Conservation (phyloP, 192 early-diverging fungal genomes). For the Coemansia sp. region DNA sequence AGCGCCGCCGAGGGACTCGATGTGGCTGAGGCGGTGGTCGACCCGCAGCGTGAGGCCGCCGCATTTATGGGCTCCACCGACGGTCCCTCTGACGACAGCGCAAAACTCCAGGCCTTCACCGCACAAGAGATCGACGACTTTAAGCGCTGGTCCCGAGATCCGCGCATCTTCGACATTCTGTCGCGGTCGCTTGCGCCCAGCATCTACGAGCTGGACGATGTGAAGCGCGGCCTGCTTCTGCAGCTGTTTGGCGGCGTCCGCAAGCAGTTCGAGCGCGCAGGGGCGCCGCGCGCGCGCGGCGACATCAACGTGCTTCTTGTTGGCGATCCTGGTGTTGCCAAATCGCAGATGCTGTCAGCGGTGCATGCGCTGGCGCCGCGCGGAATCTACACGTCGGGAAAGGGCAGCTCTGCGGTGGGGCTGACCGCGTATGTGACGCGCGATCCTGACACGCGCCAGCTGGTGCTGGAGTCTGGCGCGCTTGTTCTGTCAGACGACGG, state of each 20-base stretch:
- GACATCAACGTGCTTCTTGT: constrained; percentile 95
- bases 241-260: constrained; percentile 96
- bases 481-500: constrained; percentile 95
- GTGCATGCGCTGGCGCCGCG: constrained; percentile 93
- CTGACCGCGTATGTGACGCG: constrained; percentile 94
- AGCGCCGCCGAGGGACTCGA: constrained; percentile 54
- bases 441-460: constrained; percentile 93
- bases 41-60: constrained; percentile 36
- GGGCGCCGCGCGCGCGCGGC: constrained; percentile 73
- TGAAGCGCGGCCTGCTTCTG: constrained; percentile 95
- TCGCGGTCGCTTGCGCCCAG: constrained; percentile 89
- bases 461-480: constrained; percentile 96
- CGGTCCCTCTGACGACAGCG: constrained; percentile 11
- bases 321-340: constrained; percentile 95
- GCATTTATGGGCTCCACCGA: not conserved
- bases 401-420: constrained; percentile 95
- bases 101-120: constrained; percentile 54
- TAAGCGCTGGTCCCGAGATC: constrained; percentile 60
- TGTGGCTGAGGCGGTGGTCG: constrained; percentile 61
- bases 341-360: constrained; percentile 91
- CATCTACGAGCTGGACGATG: constrained; percentile 94
- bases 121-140: constrained; percentile 65
- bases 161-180: constrained; percentile 80
- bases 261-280: constrained; percentile 74
- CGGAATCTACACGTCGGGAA: constrained; percentile 96